A percentile compares a stretch with the other conserved stretches of the same genome.
Evolutionary conservation across 345 rosid species (phyloP).

Genomic region (Gossypium stocksii): DNA sequence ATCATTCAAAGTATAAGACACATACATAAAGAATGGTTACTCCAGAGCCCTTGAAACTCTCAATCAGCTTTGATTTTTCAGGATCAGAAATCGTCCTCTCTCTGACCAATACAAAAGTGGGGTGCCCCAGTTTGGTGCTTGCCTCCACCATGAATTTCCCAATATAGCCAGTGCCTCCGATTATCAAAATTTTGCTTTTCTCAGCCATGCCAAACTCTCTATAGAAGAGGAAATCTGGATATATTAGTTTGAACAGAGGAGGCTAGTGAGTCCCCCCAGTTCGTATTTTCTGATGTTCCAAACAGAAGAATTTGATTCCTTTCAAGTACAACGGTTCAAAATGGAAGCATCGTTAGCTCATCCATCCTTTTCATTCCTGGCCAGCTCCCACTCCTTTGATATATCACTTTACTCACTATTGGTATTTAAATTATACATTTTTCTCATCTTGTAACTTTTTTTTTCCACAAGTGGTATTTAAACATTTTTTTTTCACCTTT

Average conservation of each 20-base stretch:
- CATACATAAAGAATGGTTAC: slow-evolving; percentile 21
- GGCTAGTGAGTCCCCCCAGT: neutral
- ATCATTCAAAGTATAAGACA: neutral
- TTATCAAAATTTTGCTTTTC: slow-evolving; percentile 33
- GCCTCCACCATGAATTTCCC: slow-evolving; percentile 35
- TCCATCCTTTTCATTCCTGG: neutral
- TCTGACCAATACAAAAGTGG: slow-evolving; percentile 30
- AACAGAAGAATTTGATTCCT: neutral
- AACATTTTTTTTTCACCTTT: no score
- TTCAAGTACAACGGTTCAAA: neutral
- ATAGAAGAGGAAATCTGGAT: neutral
- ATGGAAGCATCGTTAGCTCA: no score
- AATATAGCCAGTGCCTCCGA: slow-evolving; percentile 39
- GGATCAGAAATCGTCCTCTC: slow-evolving; percentile 28
- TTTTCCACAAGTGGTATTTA: no score
- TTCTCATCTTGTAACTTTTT: no score
- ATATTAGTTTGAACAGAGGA: neutral
- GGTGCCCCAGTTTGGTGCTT: slow-evolving; percentile 30
- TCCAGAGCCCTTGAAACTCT: slow-evolving; percentile 27
- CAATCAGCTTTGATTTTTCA: slow-evolving; percentile 26
- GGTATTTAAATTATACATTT: no score
- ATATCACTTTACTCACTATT: no score
- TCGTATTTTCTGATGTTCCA: neutral
- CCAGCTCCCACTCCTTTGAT: neutral
- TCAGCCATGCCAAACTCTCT: slow-evolving; percentile 11